Conservation (phyloP, 2,329 filamentous ascomycete genomes). For the Aphanocladium album region DNA sequence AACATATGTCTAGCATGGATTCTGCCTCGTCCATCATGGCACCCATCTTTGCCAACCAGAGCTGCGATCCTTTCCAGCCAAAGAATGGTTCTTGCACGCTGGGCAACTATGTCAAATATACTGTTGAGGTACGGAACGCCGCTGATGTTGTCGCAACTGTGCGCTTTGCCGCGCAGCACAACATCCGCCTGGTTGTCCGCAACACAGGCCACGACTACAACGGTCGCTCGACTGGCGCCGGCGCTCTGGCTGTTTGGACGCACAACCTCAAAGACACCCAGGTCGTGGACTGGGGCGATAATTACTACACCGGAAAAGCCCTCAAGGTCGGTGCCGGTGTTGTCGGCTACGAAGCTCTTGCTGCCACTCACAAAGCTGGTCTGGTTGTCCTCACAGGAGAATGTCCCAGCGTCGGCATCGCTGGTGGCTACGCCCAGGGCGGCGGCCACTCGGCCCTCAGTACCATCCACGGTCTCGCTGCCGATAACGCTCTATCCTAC, state of each 20-base stretch:
- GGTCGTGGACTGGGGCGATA: slow-evolving; percentile 23
- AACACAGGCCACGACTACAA: slow-evolving; percentile 47
- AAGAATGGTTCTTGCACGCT: slow-evolving; percentile 33
- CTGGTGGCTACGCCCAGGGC: slow-evolving; percentile 53
- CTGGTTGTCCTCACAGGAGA: slow-evolving; percentile 40
- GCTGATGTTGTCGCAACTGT: slow-evolving; percentile 21
- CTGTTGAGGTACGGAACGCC: slow-evolving; percentile 27
- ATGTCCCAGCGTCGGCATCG: slow-evolving; percentile 45
- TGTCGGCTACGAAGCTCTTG: slow-evolving; percentile 37
- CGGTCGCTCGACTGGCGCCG: slow-evolving; percentile 49
- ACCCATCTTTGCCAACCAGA: slow-evolving; percentile 28
- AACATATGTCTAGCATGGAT: background rate
- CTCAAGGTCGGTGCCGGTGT: slow-evolving; percentile 48
- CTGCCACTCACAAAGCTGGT: slow-evolving; percentile 27
- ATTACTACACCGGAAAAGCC: slow-evolving; percentile 40
- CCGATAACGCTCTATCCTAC: slow-evolving; percentile 49
- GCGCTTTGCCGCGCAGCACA: slow-evolving; percentile 32
- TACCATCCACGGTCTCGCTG: slow-evolving; percentile 47
- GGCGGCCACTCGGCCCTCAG: slow-evolving; percentile 49
- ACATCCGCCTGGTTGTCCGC: slow-evolving; percentile 42
- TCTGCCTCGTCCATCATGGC: slow-evolving; percentile 26
- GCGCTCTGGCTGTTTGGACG: slow-evolving; percentile 43
- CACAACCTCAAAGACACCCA: slow-evolving; percentile 39
- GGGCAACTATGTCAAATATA: slow-evolving; percentile 37
- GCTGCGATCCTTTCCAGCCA: slow-evolving; percentile 26